phyloP scores from a whole-genome alignment of 768 basidiomycete genomes.

The Lactifluus piperatus region DNA sequence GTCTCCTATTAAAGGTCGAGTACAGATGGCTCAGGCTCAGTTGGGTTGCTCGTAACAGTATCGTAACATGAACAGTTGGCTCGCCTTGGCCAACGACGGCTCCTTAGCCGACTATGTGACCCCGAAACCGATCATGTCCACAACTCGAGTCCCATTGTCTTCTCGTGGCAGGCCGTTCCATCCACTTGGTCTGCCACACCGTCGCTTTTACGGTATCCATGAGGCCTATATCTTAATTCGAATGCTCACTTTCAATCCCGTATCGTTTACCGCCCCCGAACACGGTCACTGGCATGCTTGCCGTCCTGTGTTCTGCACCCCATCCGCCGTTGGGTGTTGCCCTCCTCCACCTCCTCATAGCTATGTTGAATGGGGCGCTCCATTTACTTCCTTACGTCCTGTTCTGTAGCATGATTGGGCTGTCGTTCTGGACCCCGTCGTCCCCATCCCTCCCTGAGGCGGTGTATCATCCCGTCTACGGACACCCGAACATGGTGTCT shows the following conservation, averaged over 20 bases:
- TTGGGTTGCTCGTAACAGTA: too few species aligned
- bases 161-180: background rate
- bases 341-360: constrained; percentile 3
- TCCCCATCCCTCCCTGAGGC: background rate
- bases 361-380: background rate
- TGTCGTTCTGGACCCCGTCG: constrained; percentile 6
- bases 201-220: background rate
- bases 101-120: background rate
- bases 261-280: background rate
- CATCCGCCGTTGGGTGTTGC: constrained; percentile 11
- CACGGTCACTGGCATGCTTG: constrained; percentile 5
- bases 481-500: background rate
- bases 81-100: background rate
- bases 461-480: background rate
- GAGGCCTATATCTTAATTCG: background rate
- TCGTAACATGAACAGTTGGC: background rate
- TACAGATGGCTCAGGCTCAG: background rate
- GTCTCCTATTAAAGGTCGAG: too few species aligned
- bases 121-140: background rate
- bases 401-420: constrained; percentile 1
- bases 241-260: background rate
- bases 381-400: constrained; percentile 1
- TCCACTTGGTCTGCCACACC: constrained; percentile 3
- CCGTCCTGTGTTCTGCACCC: constrained; percentile 2
- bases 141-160: background rate